Percentiles rank a stretch among this genome's conserved stretches.
phyloP scores from a whole-genome alignment of 2,329 filamentous ascomycete species.

The Colletotrichum siamense region DNA sequence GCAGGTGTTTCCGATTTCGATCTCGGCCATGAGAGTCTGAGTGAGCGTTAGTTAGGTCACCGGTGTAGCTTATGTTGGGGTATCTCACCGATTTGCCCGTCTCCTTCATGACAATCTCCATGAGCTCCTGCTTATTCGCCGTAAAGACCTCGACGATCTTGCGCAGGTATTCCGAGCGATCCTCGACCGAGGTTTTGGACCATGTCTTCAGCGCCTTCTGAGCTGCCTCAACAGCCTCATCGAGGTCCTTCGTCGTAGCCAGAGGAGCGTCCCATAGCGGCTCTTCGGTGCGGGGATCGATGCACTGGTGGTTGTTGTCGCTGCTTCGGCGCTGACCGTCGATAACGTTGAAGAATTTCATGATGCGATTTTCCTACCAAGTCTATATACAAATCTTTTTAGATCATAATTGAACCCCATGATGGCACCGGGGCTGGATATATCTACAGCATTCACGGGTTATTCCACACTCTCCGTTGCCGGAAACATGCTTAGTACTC shows the following conservation, averaged over 20 bases:
- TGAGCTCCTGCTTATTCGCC: conserved; percentile 46
- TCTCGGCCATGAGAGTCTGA: conserved; percentile 35
- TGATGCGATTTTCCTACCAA: fast-evolving
- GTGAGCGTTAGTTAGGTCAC: neutral
- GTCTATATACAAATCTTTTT: fast-evolving
- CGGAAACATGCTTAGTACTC: neutral
- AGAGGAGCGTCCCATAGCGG: conserved; percentile 46
- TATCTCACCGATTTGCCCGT: conserved; percentile 54
- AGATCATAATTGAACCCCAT: fast-evolving
- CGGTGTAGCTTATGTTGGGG: fast-evolving
- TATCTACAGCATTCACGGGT: neutral
- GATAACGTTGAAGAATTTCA: conserved; percentile 15
- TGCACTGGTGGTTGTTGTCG: conserved; percentile 15
- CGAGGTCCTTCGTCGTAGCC: conserved; percentile 44
- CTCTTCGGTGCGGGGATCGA: conserved; percentile 35
- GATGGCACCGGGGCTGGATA: neutral
- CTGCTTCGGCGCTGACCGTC: conserved; percentile 4
- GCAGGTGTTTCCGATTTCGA: conserved; percentile 42
- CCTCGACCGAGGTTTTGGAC: conserved; percentile 46
- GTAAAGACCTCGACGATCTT: conserved; percentile 45
- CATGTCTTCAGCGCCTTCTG: conserved; percentile 51
- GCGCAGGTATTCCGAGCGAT: conserved; percentile 45
- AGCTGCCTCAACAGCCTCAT: conserved; percentile 51
- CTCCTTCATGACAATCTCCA: conserved; percentile 50
- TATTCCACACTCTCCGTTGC: neutral